A percentile compares a stretch with the other conserved stretches of the same genome.
phyloP scores from a whole-genome alignment of 2,329 filamentous ascomycete species.

The Moelleriella libera region DNA sequence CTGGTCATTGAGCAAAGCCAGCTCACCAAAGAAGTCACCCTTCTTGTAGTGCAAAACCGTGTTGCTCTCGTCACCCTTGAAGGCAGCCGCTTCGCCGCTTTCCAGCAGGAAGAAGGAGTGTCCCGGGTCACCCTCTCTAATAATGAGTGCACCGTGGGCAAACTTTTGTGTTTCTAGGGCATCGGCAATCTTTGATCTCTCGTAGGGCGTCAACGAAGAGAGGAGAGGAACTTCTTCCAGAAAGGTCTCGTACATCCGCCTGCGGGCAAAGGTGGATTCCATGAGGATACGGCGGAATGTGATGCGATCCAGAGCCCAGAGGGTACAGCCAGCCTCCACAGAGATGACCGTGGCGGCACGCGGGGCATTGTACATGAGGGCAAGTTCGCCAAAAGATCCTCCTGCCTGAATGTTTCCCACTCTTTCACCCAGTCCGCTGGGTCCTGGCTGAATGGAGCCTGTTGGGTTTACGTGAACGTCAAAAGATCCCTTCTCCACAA shows the following conservation, averaged over 20 bases:
- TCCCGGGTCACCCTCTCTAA: slow-evolving; percentile 80
- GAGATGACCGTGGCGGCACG: slow-evolving; percentile 89
- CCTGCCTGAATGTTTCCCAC: slow-evolving; percentile 75
- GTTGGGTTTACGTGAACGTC: slow-evolving; percentile 78
- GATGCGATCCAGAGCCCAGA: slow-evolving; percentile 90
- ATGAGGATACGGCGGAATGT: slow-evolving; percentile 97
- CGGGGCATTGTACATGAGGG: slow-evolving; percentile 96
- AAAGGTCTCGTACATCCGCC: slow-evolving; percentile 95
- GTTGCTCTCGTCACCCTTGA: slow-evolving; percentile 57
- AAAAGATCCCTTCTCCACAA: slow-evolving; percentile 83
- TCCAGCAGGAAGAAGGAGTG: slow-evolving; percentile 88
- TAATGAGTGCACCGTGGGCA: slow-evolving; percentile 66
- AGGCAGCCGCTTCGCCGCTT: slow-evolving; percentile 72
- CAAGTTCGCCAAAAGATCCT: slow-evolving; percentile 90
- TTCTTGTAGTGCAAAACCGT: slow-evolving; percentile 73
- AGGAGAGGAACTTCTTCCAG: slow-evolving; percentile 86
- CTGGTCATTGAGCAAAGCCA: slow-evolving; percentile 85
- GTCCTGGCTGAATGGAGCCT: slow-evolving; percentile 65
- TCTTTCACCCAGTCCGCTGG: slow-evolving; percentile 68
- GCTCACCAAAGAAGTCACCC: slow-evolving; percentile 93
- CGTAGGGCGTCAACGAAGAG: slow-evolving; percentile 71
- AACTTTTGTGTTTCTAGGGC: slow-evolving; percentile 87
- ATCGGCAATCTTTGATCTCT: slow-evolving; percentile 94
- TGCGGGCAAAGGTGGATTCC: slow-evolving; percentile 92
- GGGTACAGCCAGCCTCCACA: slow-evolving; percentile 59